Conservation (phyloP, 768 basidiomycete species). For the Sistotremastrum niveocremeum region DNA sequence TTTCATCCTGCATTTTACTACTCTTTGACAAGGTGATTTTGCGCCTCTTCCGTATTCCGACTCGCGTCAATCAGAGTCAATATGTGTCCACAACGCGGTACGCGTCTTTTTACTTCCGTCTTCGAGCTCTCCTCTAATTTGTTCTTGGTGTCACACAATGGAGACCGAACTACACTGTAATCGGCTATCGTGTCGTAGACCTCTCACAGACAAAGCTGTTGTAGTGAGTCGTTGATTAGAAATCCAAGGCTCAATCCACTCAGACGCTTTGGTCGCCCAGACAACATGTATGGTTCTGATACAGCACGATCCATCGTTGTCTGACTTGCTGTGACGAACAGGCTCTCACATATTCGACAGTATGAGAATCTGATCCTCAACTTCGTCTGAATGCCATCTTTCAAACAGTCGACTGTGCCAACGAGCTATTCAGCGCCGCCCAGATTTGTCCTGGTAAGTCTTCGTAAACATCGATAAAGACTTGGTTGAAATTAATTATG, state of each 20-base stretch:
- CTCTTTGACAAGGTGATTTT: no score
- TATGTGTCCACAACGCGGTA: no score
- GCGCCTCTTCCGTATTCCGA: no score
- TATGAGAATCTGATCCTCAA: conserved; percentile 13
- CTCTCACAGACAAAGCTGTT: conserved; percentile 66
- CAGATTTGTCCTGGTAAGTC: conserved; percentile 62
- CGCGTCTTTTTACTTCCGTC: no score
- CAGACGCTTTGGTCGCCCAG: conserved; percentile 23
- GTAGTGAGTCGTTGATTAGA: conserved; percentile 41
- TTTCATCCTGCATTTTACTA: no score
- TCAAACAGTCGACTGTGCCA: conserved; percentile 63
- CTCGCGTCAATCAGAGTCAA: no score
- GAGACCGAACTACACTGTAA: conserved; percentile 71
- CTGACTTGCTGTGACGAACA: conserved; percentile 14
- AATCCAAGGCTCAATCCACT: conserved; percentile 1
- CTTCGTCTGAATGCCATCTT: background rate
- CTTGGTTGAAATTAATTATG: conserved; percentile 1
- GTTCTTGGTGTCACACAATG: conserved; percentile 26
- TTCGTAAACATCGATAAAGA: background rate
- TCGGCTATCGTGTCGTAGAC: conserved; percentile 57
- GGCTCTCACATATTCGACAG: conserved; percentile 85
- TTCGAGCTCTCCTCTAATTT: no score
- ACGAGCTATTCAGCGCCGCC: conserved; percentile 65
- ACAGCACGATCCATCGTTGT: background rate
- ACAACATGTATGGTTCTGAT: conserved; percentile 36